These are phyloP conservation scores for Lophium mytilinum DNA, from an alignment of 495 filamentous ascomycete genomes.

Conservation along the genomic window DNA sequence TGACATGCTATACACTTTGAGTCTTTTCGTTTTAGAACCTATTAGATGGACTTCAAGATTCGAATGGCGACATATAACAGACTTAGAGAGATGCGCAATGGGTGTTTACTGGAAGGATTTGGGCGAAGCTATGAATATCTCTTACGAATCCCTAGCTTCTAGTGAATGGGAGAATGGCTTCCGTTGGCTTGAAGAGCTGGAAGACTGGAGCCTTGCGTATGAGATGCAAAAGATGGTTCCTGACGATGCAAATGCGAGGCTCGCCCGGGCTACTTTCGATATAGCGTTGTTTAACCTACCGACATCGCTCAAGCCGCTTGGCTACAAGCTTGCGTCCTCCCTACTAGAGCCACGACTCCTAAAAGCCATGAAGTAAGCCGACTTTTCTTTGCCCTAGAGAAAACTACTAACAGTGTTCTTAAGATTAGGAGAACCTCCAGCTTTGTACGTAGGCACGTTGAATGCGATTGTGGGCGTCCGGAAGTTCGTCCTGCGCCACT, in stretches of 20 bases:
- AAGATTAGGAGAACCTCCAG: conserved; percentile 39
- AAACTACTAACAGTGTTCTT: neutral
- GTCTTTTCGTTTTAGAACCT: conserved; percentile 53
- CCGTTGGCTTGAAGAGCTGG: conserved; percentile 7
- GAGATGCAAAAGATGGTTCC: conserved; percentile 48
- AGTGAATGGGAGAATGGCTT: conserved; percentile 5
- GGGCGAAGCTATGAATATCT: conserved; percentile 12
- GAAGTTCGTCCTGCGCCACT: conserved; percentile 46
- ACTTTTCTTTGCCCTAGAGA: too few relatives aligned
- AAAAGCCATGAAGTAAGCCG: too few relatives aligned
- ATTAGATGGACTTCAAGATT: conserved; percentile 48
- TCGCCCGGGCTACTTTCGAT: neutral
- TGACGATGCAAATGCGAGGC: conserved; percentile 10
- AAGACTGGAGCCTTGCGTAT: conserved; percentile 5
- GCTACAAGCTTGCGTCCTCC: too few relatives aligned
- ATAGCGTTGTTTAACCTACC: neutral
- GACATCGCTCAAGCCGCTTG: neutral
- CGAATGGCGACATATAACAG: conserved; percentile 56
- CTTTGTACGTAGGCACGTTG: conserved; percentile 35
- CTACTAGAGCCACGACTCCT: too few relatives aligned
- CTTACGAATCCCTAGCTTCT: neutral
- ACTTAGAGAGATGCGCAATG: conserved; percentile 50
- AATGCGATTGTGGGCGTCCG: conserved; percentile 40
- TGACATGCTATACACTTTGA: conserved; percentile 62
- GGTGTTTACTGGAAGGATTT: conserved; percentile 10